Conservation (phyloP, 768 basidiomycete species). For the Inosperma sp. region DNA sequence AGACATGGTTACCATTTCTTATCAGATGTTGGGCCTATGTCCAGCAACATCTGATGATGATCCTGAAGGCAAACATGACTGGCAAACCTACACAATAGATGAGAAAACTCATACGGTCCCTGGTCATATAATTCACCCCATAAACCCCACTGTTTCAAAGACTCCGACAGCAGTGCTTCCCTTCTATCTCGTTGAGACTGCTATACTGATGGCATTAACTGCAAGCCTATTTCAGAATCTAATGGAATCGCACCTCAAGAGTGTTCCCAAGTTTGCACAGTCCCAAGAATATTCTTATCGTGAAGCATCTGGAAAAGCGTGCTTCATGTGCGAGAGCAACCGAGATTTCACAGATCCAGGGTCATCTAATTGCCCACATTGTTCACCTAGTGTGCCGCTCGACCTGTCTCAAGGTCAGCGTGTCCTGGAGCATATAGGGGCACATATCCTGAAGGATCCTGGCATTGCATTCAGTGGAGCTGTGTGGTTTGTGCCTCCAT, state of each 20-base stretch:
- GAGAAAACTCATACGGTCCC: constrained; percentile 20
- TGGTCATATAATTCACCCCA: constrained; percentile 20
- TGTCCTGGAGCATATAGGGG: constrained; percentile 25
- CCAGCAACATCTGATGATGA: constrained; percentile 21
- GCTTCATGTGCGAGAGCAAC: constrained; percentile 21
- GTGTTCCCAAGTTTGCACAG: constrained; percentile 15
- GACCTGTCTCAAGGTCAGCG: constrained; percentile 15
- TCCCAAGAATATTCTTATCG: constrained; percentile 20
- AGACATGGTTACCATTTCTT: constrained; percentile 13
- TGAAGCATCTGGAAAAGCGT: constrained; percentile 16
- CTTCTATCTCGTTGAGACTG: constrained; percentile 22
- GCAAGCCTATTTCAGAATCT: constrained; percentile 19
- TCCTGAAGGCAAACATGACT: constrained; percentile 21
- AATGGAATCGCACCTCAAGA: constrained; percentile 13
- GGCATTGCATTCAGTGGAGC: constrained; percentile 12
- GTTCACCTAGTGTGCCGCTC: constrained; percentile 8
- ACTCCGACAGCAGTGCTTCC: constrained; percentile 1
- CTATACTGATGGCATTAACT: constrained; percentile 17
- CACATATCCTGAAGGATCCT: constrained; percentile 26
- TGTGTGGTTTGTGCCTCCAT: constrained; percentile 27
- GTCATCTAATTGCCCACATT: constrained; percentile 7
- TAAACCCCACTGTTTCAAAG: constrained; percentile 23
- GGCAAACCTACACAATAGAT: constrained; percentile 17
- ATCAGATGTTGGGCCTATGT: constrained; percentile 22
- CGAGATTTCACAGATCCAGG: constrained; percentile 8